Percentiles rank a stretch among this genome's conserved stretches.
Evolutionary conservation across 1,139 yeast species (phyloP).

Genomic region (Geotrichum carabidarum): DNA sequence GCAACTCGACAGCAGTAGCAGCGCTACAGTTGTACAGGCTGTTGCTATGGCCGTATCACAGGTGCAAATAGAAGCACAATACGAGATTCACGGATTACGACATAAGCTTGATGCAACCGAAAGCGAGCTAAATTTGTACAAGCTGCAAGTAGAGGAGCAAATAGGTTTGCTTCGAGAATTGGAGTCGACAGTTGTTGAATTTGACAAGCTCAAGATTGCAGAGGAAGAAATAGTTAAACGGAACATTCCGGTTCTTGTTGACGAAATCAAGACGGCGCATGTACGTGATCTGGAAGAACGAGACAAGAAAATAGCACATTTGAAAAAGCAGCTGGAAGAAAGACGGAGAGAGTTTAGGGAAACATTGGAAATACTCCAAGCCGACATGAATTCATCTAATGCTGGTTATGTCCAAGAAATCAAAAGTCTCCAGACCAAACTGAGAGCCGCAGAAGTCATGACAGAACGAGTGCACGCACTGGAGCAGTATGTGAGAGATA

Average conservation of each 20-base stretch:
- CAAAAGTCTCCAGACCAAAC: slow-evolving; percentile 26
- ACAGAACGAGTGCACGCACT: slow-evolving; percentile 25
- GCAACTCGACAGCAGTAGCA: background rate
- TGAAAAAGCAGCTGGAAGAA: slow-evolving; percentile 31
- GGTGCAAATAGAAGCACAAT: slow-evolving; percentile 17
- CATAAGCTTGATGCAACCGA: slow-evolving; percentile 24
- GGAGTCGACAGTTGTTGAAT: slow-evolving; percentile 33
- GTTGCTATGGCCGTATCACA: slow-evolving; percentile 19
- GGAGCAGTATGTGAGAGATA: slow-evolving; percentile 26
- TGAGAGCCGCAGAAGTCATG: slow-evolving; percentile 26
- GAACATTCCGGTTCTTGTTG: slow-evolving; percentile 4
- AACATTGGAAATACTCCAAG: slow-evolving; percentile 32
- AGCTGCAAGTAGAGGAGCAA: slow-evolving; percentile 29
- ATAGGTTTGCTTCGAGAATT: slow-evolving; percentile 28
- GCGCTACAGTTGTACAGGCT: slow-evolving; percentile 15
- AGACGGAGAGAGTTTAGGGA: slow-evolving; percentile 36
- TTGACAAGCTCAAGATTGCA: slow-evolving; percentile 24
- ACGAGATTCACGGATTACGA: slow-evolving; percentile 9
- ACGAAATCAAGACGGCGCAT: slow-evolving; percentile 11
- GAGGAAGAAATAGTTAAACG: background rate
- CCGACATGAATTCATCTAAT: slow-evolving; percentile 32
- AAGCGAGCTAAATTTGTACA: slow-evolving; percentile 23
- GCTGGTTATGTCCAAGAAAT: slow-evolving; percentile 30
- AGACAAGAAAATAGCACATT: slow-evolving; percentile 28
- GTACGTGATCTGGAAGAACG: slow-evolving; percentile 24